A percentile compares a stretch with the other conserved stretches of the same genome.
phyloP scores from a whole-genome alignment of 1,284 basidiomycete genomes.

The Ustilago xerochloae region DNA sequence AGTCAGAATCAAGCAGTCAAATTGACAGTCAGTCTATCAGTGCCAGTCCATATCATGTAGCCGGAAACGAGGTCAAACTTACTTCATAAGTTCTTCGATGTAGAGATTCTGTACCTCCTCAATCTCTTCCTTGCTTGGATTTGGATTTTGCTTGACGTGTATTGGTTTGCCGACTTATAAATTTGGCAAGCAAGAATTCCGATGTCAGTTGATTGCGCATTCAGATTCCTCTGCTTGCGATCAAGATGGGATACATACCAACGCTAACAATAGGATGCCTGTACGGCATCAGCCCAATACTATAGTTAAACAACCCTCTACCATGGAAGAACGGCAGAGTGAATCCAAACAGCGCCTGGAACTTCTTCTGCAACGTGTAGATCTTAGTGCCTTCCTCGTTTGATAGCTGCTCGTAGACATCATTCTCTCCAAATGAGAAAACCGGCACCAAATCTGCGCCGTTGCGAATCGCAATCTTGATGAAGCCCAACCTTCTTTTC shows the following conservation, averaged over 20 bases:
- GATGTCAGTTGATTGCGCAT: neutral
- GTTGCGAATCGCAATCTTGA: constrained; percentile 93
- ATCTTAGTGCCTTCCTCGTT: constrained; percentile 92
- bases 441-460: constrained; percentile 71
- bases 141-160: constrained; percentile 79
- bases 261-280: constrained; percentile 93
- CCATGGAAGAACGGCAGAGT: constrained; percentile 96
- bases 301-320: constrained; percentile 76
- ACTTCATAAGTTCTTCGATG: constrained; percentile 78
- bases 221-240: neutral
- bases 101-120: constrained; percentile 84
- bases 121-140: constrained; percentile 84
- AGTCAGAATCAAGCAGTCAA: constrained; percentile 2
- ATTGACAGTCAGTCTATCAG: neutral
- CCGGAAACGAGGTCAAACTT: constrained; percentile 10
- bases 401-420: constrained; percentile 96
- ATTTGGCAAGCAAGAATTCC: neutral
- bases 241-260: constrained; percentile 68
- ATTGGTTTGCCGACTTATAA: constrained; percentile 81
- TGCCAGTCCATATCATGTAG: neutral
- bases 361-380: constrained; percentile 71
- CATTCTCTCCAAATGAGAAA: constrained; percentile 90
- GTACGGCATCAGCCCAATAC: constrained; percentile 85
- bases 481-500: constrained; percentile 81
- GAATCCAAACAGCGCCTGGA: constrained; percentile 81